These are phyloP conservation scores for Solanum lycopersicoides DNA, from an alignment of 257 asterid species.

Conservation along the genomic window DNA sequence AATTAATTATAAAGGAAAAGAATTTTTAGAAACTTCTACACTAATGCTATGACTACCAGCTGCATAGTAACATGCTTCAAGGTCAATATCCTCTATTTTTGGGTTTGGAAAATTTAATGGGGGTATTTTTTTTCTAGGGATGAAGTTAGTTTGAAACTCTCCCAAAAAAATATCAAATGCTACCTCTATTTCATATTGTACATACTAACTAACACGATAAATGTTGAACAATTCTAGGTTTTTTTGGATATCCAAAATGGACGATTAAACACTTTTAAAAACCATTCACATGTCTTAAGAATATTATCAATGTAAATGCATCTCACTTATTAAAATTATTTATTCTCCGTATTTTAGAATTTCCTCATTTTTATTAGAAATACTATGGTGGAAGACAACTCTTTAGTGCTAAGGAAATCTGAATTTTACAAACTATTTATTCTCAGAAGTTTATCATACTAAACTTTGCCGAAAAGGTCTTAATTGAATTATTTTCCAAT, in stretches of 20 bases:
- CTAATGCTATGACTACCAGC: not conserved
- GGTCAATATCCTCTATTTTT: too few relatives aligned
- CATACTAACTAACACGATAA: not conserved
- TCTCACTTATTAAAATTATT: not conserved
- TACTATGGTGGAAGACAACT: not conserved
- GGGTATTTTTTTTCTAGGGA: too few relatives aligned
- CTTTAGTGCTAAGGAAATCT: too few relatives aligned
- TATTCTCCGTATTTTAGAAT: not conserved
- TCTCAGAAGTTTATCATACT: not conserved
- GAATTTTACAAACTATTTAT: too few relatives aligned
- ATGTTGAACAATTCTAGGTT: not conserved
- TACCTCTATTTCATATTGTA: too few relatives aligned
- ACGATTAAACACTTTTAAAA: not conserved
- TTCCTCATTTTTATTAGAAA: too few relatives aligned
- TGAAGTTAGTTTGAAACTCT: too few relatives aligned
- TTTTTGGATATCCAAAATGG: not conserved
- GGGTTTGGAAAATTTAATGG: too few relatives aligned
- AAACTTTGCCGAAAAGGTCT: not conserved
- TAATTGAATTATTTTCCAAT: not conserved
- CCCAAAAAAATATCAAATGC: too few relatives aligned
- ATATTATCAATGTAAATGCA: not conserved
- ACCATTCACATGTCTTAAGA: not conserved
- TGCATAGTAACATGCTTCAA: too few relatives aligned
- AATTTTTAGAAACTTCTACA: not conserved
- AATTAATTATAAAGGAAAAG: not conserved